phyloP scores from a whole-genome alignment of 768 basidiomycete species.

The Lactarius quietus region DNA sequence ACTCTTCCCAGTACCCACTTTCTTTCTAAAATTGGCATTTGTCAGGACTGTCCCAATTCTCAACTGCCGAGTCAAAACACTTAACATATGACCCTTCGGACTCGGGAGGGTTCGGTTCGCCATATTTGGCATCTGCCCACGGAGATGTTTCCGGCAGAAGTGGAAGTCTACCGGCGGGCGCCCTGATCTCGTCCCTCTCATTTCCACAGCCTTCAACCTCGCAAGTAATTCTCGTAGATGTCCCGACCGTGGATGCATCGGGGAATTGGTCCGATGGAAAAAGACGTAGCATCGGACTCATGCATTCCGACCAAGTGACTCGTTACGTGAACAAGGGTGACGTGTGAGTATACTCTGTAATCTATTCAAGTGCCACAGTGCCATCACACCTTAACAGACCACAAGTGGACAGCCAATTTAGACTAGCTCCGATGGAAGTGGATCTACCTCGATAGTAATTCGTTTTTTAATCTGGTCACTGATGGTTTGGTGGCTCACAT shows the following conservation, averaged over 20 bases:
- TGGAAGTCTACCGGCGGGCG: background rate
- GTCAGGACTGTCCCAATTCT: background rate
- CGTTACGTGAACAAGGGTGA: constrained; percentile 11
- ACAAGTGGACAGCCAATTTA: background rate
- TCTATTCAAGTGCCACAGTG: background rate
- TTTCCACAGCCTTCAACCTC: background rate
- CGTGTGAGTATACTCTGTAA: constrained; percentile 3
- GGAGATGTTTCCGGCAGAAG: background rate
- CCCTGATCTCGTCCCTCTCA: background rate
- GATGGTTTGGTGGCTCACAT: background rate
- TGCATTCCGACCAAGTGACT: constrained; percentile 15
- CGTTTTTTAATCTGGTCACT: background rate
- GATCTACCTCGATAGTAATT: background rate
- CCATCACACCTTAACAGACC: background rate
- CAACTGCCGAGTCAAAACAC: background rate
- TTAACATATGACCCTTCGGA: background rate
- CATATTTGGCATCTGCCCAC: background rate
- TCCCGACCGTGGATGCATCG: too few species aligned
- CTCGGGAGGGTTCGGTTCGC: background rate
- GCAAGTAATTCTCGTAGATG: background rate
- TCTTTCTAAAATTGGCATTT: background rate
- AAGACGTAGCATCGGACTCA: background rate
- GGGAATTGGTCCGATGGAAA: too few species aligned
- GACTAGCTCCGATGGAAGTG: background rate
- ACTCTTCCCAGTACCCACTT: background rate